Base-by-base conservation (phyloP, 352 stramenopile species). In the Thalassiosira hispida region DNA sequence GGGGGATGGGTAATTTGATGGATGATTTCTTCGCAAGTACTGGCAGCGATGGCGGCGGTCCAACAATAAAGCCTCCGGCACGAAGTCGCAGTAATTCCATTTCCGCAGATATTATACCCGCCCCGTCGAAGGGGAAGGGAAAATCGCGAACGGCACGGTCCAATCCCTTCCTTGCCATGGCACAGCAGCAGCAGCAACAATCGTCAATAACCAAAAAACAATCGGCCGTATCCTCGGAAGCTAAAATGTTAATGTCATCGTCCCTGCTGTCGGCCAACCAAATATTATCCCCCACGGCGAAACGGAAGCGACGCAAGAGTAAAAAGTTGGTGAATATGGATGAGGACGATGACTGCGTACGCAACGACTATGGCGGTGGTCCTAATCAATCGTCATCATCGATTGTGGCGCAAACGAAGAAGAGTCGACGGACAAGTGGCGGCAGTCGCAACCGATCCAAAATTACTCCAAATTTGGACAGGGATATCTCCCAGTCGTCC, bases 261-360 rank as follows among this genome's bases (percentile, higher is more conserved):
- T 62, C 5, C 11, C 27, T 1, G 23, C 16, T 6, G 53, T 18
- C 29, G 4, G 16, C 38, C 16, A 18, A 1, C 14, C 20, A 57
- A 38, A 61, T 22, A 27, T 33, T 40, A 27, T 12, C 3, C 0
- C 31, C 23, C 22, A 61, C 27, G 8, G 29, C 4, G 4, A 71
- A 71, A 38, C 38, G 62, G n/a, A 56, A 22, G 29, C 62, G 62
- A 25, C 44, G 62, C 20, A 71, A 71, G 25, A 71, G 62, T 33
- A 71, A 60, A 57, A 71, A 46, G 38, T 40, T 35, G 40, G 11
- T 11, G 31, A 27, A 38, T 33, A 33, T 38, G 20, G 40, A 68
- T 31, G 38, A 68, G 1, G 35, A 68, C 29, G 56, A 65, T 12
- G 38, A 42, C 22, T 7, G 47, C 9, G 16, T 8, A 9, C 31